Evolutionary conservation across 2,329 filamentous ascomycete species (phyloP), one percentile per base, ranked within the genome.

Genomic region (Cytospora chrysosperma): DNA sequence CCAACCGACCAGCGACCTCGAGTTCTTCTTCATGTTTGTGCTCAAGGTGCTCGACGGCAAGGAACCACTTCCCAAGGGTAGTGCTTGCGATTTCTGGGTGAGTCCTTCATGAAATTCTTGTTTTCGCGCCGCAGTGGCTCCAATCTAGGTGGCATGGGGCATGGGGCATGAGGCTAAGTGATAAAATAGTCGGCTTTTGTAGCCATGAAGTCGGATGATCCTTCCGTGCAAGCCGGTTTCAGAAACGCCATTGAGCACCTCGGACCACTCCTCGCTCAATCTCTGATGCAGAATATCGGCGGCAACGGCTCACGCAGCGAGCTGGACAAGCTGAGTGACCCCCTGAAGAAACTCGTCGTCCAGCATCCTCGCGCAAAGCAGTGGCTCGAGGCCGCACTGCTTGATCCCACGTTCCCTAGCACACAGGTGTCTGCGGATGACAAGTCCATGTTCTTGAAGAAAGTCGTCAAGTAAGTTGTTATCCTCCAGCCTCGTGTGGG

Each of bases 31-130:
- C 70, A 76, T 88, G 59, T 93, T 94, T 70, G 84, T 87, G 0
- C 77, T 95, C 15, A 83, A 85, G 69, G 87, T 91, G 9, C 77
- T 96, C 8, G 83, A 88, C 51, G 88, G 88, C 15, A 85, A 82
- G 32, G 91, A 95, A 64, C 87, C 89, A 0, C 77, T 96, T 12
- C 89, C 91, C 0, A 96, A 95, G 75, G 84, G 84, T 32, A 85
- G 89, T 3, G 85, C 91, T 1, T 85, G 88, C 10, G 86, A 89
- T 30, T 91, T 96, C 66, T 95, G 92, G 90, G 87, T 89, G 75
- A 68, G 81, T 71, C 40, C 24, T 12, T 13, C 3, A 13, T 12
- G 12, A 13, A 12, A 8, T 15, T n/a, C 37, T 37, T 37, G 12
- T 15, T 10, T 0, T 24, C 17, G 7, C 28, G 8, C 10, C 27